Evolutionary conservation across 371 early-diverging fungal genomes (phyloP), one percentile per base, ranked within the genome.

Genomic region (Basidiobolus meristosporus): DNA sequence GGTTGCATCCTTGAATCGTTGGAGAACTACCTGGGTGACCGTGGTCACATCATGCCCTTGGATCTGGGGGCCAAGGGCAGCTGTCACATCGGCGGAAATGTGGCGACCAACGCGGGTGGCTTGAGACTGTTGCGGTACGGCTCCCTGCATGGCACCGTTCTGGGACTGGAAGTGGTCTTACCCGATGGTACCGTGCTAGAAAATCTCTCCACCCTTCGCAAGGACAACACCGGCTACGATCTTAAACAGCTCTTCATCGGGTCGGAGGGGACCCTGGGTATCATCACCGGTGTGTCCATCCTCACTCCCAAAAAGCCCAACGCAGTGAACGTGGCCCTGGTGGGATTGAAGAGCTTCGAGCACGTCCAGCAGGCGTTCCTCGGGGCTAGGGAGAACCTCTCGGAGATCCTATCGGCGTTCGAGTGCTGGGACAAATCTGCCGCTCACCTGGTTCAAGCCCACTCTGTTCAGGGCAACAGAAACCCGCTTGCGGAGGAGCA

Each of bases 61-160:
- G 97, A 96, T 54, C 56, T 96, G 33, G 92, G 91, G 6, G 90
- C 97, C 1, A 90, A 93, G 47, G 90, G 88, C 36, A 74, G 61
- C 16, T 87, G 88, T 56, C 81, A 77, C 28, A 82, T 96, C 40
- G 97, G 97, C 33, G 96, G 96, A 12, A 96, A 95, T 48, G 78
- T 95, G 1, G 74, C 90, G 6, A 90, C 95, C 2, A 95, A 96
- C 52, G 97, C 97, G 0, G 96, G 96, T 17, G 96, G 96, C 0
- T 63, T 96, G 36, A 63, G 93, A 15, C 63, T 85, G 22, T 62
- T 96, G 53, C 70, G 88, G 7, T 95, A 89, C 56, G 96, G 96
- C 28, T 74, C 75, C 10, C 58, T 95, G 17, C 91, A 90, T 48
- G 90, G 93, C 14, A 79, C 73, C 19, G 89, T 90, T 2, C 62